Percentiles rank a stretch among this genome's conserved stretches.
These are phyloP conservation scores for Venturia effusa DNA, from an alignment of 2,329 filamentous ascomycete species.

Conservation along the genomic window DNA sequence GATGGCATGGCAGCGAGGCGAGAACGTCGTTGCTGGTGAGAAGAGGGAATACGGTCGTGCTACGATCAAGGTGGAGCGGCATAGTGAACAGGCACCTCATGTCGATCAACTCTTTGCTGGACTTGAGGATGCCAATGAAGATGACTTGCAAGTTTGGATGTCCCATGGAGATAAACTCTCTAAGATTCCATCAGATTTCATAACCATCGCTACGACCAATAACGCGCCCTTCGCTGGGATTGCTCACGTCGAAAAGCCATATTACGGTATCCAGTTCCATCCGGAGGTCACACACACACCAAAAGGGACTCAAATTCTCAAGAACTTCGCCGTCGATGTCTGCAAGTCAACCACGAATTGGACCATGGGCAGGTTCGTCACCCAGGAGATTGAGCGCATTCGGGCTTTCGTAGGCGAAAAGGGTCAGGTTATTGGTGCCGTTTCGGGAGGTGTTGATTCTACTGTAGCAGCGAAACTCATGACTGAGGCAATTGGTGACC, in stretches of 20 bases:
- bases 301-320: constrained; percentile 57
- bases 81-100: constrained; percentile 45
- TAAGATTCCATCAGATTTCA: constrained; percentile 61
- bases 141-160: constrained; percentile 70
- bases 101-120: constrained; percentile 72
- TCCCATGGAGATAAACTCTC: constrained; percentile 80
- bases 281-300: constrained; percentile 71
- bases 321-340: constrained; percentile 77
- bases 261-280: constrained; percentile 82
- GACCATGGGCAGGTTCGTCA: constrained; percentile 76
- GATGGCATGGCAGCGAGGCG: constrained; percentile 58
- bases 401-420: constrained; percentile 68
- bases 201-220: constrained; percentile 59
- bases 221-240: constrained; percentile 77
- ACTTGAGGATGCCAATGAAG: constrained; percentile 60
- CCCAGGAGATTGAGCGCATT: constrained; percentile 72
- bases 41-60: constrained; percentile 64
- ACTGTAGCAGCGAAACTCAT: constrained; percentile 82
- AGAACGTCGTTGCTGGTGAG: constrained; percentile 57
- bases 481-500: constrained; percentile 73
- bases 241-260: constrained; percentile 56
- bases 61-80: constrained; percentile 49
- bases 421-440: constrained; percentile 71
- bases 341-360: constrained; percentile 68
- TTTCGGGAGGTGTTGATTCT: constrained; percentile 77